Evolutionary conservation across 257 asterid species (phyloP), one percentile per base, ranked within the genome.

Genomic region (Solanum appendiculatum): DNA sequence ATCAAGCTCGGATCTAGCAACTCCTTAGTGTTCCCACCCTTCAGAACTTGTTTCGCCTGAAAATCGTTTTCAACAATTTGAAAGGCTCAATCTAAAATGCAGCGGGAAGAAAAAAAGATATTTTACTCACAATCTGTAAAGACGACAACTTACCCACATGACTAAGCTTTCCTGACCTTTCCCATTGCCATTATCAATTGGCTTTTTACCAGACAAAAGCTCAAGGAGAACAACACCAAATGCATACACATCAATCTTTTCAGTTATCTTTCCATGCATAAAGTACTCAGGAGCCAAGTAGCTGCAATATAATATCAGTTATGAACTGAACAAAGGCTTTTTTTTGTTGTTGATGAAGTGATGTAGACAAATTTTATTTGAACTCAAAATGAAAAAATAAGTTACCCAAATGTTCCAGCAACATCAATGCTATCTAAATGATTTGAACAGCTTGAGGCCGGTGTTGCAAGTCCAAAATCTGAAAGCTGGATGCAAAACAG

Each of bases 341-440:
- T 7, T 46, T 16, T 80, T 74, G 39, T 80, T 74, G 39, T 74
- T 73, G 11, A 46, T 46, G 66, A 80, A 48, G 42, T 48, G 25
- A 16, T 16, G 85, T 18, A 29, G 66, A 46, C 25, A 46, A 27
- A 37, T 51, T 21, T 73, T 33, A 72, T 3, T 56, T 31, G 56
- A 85, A 85, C 12, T 77, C 74, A 84, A 86, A 27, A 58, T 3
- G 89, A 56, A 85, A 72, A 16, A 18, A 11, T 23, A 82, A 89
- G 96, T 88, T 86, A 94, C 99, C 99, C 98, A 85, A 97, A 97
- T 54, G 99, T 97, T 86, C 99, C 98, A 88, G 99, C 94, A 68
- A 96, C 94, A 48, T 95, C 97, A 83, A 90, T 87, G 90, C 91
- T 90, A 80, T 92, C 93, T 82, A 92, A 81, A 85, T 90, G 93